Conservation (phyloP, 768 basidiomycete genomes). For the Scleroderma citrinum region DNA sequence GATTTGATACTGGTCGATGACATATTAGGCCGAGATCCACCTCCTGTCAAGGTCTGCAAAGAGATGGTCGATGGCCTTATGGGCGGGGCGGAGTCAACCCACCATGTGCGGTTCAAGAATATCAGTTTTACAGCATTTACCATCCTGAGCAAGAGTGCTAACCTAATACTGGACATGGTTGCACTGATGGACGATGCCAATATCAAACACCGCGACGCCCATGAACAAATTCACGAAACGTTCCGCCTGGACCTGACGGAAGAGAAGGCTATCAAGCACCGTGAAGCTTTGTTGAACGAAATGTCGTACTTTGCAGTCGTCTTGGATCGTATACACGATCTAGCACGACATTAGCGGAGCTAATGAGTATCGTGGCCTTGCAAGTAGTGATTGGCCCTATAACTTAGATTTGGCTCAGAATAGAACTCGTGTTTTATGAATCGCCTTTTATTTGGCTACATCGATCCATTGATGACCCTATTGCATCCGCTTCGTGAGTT, state of each 20-base stretch:
- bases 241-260: slow-evolving; percentile 92
- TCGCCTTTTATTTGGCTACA: too few relatives aligned
- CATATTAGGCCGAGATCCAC: slow-evolving; percentile 94
- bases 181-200: slow-evolving; percentile 97
- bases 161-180: slow-evolving; percentile 93
- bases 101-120: slow-evolving; percentile 93
- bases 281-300: slow-evolving; percentile 89
- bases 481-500: too few relatives aligned
- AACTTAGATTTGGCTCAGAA: background rate
- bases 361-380: slow-evolving; percentile 21
- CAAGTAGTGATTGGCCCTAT: background rate
- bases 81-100: slow-evolving; percentile 95
- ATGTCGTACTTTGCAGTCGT: slow-evolving; percentile 92
- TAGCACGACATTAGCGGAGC: slow-evolving; percentile 86
- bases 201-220: slow-evolving; percentile 86
- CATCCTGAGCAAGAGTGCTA: slow-evolving; percentile 92
- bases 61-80: slow-evolving; percentile 99
- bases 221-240: slow-evolving; percentile 92
- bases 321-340: slow-evolving; percentile 88
- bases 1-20: slow-evolving; percentile 62
- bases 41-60: slow-evolving; percentile 96
- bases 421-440: too few relatives aligned
- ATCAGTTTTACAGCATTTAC: slow-evolving; percentile 98
- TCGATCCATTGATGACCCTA: too few relatives aligned
- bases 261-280: slow-evolving; percentile 96